These are phyloP conservation scores for Podila horticola DNA, from an alignment of 192 early-diverging fungal species.

Conservation along the genomic window DNA sequence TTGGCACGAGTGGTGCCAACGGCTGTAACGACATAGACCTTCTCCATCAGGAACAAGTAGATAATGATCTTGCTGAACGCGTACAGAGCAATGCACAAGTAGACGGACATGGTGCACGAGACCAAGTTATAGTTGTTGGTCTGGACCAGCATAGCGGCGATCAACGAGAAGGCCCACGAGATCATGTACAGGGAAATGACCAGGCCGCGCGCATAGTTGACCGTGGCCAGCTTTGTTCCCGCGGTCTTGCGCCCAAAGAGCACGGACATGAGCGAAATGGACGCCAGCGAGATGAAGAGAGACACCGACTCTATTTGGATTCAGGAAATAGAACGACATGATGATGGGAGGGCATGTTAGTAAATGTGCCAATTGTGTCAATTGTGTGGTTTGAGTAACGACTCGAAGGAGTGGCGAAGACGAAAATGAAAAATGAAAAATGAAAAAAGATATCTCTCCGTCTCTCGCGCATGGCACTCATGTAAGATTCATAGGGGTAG, in stretches of 20 bases:
- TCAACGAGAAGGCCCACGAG: constrained; percentile 58
- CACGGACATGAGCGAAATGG: constrained; percentile 36
- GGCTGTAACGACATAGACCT: constrained; percentile 48
- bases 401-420: not conserved
- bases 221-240: constrained; percentile 24
- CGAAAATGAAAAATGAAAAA: not conserved
- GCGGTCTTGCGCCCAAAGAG: constrained; percentile 51
- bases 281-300: constrained; percentile 38
- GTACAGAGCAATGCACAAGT: constrained; percentile 54
- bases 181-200: constrained; percentile 53
- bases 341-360: not conserved
- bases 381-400: too few relatives aligned
- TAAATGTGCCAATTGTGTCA: not conserved
- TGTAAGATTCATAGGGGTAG: too few relatives aligned
- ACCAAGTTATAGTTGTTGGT: constrained; percentile 40
- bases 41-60: constrained; percentile 62
- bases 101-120: constrained; percentile 52
- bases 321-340: not conserved
- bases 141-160: constrained; percentile 46
- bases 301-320: constrained; percentile 21
- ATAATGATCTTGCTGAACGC: constrained; percentile 54
- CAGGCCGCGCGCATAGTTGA: constrained; percentile 58
- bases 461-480: too few relatives aligned
- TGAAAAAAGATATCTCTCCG: too few relatives aligned
- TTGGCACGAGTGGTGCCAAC: constrained; percentile 36